Percentiles rank a stretch among this genome's conserved stretches.
These are phyloP conservation scores for Lactarius vividus DNA, from an alignment of 768 basidiomycete species.

Conservation along the genomic window DNA sequence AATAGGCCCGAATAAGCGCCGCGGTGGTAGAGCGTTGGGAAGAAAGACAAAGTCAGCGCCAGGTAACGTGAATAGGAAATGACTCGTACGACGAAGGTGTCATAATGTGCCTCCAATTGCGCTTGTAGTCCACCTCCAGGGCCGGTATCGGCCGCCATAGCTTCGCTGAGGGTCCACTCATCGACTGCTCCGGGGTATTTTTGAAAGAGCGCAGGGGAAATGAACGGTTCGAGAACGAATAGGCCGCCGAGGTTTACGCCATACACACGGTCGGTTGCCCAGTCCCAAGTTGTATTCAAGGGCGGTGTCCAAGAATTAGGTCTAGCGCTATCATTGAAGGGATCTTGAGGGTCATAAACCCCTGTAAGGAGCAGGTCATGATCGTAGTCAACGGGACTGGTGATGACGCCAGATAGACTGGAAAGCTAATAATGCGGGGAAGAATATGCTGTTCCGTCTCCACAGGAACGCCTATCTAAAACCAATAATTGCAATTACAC, in stretches of 20 bases:
- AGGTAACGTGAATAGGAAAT: constrained; percentile 4
- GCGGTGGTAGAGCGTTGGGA: constrained; percentile 11
- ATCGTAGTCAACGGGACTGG: not conserved
- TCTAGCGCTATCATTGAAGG: constrained; percentile 73
- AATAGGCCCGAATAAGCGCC: constrained; percentile 13
- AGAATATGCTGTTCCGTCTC: not conserved
- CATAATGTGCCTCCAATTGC: constrained; percentile 75
- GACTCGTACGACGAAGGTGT: constrained; percentile 73
- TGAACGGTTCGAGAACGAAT: constrained; percentile 80
- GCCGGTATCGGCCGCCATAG: constrained; percentile 61
- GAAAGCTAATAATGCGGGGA: constrained; percentile 7
- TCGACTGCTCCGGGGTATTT: constrained; percentile 60
- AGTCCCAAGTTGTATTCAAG: constrained; percentile 76
- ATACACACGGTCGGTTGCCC: constrained; percentile 55
- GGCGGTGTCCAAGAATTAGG: constrained; percentile 81
- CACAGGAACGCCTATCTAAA: constrained; percentile 8
- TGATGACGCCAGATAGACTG: not conserved
- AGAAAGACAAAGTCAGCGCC: constrained; percentile 12
- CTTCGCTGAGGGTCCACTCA: constrained; percentile 66
- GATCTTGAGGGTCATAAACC: constrained; percentile 66
- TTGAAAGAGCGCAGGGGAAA: constrained; percentile 63
- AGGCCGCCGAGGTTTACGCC: constrained; percentile 78
- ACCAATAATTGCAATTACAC: not conserved
- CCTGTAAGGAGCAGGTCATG: constrained; percentile 38
- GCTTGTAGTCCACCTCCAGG: constrained; percentile 53